These are phyloP conservation scores for Clitocybe nebularis DNA, from an alignment of 1,284 basidiomycete genomes.

Conservation along the genomic window DNA sequence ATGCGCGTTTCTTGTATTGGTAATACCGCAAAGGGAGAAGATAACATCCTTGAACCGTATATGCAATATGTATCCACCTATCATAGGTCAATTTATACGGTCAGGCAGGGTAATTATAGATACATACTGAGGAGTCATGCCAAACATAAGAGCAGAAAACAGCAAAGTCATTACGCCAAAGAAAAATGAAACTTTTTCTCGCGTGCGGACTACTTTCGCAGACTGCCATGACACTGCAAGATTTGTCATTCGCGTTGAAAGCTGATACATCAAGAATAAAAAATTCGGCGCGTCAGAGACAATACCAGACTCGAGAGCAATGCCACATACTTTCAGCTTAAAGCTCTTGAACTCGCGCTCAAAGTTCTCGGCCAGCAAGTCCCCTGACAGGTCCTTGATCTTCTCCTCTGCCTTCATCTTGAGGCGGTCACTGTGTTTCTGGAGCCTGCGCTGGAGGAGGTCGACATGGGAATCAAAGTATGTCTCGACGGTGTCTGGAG, in stretches of 20 bases:
- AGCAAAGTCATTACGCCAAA: conserved; percentile 88
- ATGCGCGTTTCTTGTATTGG: conserved; percentile 81
- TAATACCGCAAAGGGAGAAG: conserved; percentile 81
- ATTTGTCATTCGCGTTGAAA: conserved; percentile 69
- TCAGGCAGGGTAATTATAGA: conserved; percentile 24
- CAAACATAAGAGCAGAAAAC: conserved; percentile 79
- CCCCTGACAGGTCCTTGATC: conserved; percentile 65
- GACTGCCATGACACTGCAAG: conserved; percentile 82
- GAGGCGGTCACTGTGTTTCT: conserved; percentile 81
- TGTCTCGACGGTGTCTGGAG: conserved; percentile 79
- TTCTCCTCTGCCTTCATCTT: conserved; percentile 76
- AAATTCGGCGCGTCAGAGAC: not conserved
- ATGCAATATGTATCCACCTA: conserved; percentile 77
- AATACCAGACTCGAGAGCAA: not conserved
- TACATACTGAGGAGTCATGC: conserved; percentile 78
- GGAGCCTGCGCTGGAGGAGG: conserved; percentile 80
- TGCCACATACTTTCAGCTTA: conserved; percentile 50
- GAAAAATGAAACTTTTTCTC: conserved; percentile 89
- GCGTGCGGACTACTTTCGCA: conserved; percentile 86
- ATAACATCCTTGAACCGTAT: conserved; percentile 71
- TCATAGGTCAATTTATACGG: conserved; percentile 5
- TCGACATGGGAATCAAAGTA: conserved; percentile 90
- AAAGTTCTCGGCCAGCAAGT: conserved; percentile 68
- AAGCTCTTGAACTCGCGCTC: conserved; percentile 83
- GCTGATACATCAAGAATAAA: conserved; percentile 35